Evolutionary conservation across 2,329 filamentous ascomycete genomes (phyloP), one percentile per base, ranked within the genome.

Genomic region (Aureobasidium sp.): DNA sequence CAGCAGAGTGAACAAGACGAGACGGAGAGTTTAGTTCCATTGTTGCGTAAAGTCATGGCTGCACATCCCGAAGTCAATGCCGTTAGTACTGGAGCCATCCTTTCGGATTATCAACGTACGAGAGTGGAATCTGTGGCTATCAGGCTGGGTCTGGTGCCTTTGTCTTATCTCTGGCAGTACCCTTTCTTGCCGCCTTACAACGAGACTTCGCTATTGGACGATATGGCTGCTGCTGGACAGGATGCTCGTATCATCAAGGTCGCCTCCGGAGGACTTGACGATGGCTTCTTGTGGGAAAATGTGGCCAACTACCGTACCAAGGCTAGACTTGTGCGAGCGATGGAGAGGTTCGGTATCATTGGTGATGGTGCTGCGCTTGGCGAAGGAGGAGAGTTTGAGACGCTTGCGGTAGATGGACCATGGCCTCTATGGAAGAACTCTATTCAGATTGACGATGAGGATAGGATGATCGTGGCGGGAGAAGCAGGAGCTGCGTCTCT

Each of bases 341-440:
- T 90, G 71, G 76, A 78, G 54, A 81, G 84, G 65, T 96, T 95
- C 75, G 88, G 88, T 48, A 76, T 81, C 64, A 77, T 76, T 69
- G 78, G 82, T 64, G 77, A 81, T 65, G 91, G 89, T 0, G 88
- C 89, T 9, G 84, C 92, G 11, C 76, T 97, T 19, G 94, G 94
- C 0, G 94, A 97, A 73, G 94, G 94, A 6, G 94, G 94, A 3
- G 94, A 97, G 77, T 97, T 95, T 74, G 94, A 97, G 81, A 97
- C 91, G 33, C 77, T 97, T 58, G 91, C 94, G 48, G 70, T 97
- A 39, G 85, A 91, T 74, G 94, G 93, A 12, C 93, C 93, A 9
- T 68, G 70, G 0, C 76, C 77, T 54, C 72, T 97, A 63, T 97
- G 94, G 81, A 87, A 83, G 75, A 82, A 81, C 66, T 82, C 80